Base-by-base conservation (phyloP, 1,284 basidiomycete genomes). In the Austroboletus novae-zelandiae region DNA sequence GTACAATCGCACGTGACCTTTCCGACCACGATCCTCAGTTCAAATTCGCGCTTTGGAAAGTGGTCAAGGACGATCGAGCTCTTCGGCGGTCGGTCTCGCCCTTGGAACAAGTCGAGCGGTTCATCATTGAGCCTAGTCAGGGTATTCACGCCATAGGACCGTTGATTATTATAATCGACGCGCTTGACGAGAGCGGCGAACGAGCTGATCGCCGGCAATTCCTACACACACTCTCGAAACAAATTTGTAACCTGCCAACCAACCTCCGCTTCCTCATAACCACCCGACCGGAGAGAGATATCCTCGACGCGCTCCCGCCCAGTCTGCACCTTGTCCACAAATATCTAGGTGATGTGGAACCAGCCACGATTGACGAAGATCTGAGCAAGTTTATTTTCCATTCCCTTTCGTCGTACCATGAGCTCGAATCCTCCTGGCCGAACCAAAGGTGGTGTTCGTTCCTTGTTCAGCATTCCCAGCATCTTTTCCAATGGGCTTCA, bases 401-500 rank as follows among this genome's bases (percentile, higher is more conserved):
- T 39, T 39, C 18, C 9, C 37, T 39, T 13, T 18, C 3, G 9
- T 2, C 9, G 9, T 39, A 9, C 18, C 6, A n/a, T 13, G 37
- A 39, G 9, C 18, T 39, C 18, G 37, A 20, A 18, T 20, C 37
- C 9, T 4, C 10, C 13, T 47, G 45, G 48, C 37, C 45, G 1
- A 23, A 40, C n/a, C 36, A 48, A 10, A 30, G 41, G 10, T 48
- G 49, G 49, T 31, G 49, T 37, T 34, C 5, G 11, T 18, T 48
- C 1, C 45, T 51, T 17, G 49, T 42, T 5, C 14, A 13, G 2
- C 45, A 27, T 9, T 51, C 40, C n/a, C 40, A 30, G 17, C 5
- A 27, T 29, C 40, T 41, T 30, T 41, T 41, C 27, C 40, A 41
- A 6, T 42, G 39, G 46, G 46, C 45, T 14, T 47, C 25, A 1